phyloP scores from a whole-genome alignment of 2,329 filamentous ascomycete genomes.

The Didymellaceae sp. region DNA sequence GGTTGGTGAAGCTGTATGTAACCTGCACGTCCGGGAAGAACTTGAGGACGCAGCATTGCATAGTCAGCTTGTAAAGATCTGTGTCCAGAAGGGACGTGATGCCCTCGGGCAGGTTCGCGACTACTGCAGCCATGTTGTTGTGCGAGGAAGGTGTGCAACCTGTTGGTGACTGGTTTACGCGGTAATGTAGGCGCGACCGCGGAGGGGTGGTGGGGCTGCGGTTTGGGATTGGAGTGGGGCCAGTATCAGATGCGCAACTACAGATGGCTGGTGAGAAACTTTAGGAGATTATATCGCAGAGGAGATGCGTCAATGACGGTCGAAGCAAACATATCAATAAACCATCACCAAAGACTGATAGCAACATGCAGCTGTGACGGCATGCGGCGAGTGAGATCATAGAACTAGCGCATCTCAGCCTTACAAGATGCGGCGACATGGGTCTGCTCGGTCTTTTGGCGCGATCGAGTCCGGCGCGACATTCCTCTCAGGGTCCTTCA shows the following conservation, averaged over 20 bases:
- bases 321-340: neutral
- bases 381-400: slow-evolving; percentile 14
- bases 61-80: slow-evolving; percentile 93
- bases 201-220: slow-evolving; percentile 40
- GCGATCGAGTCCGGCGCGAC: slow-evolving; percentile 8
- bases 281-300: neutral
- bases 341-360: neutral
- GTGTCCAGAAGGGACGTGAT: slow-evolving; percentile 58
- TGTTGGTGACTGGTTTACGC: slow-evolving; percentile 2
- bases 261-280: neutral
- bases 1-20: slow-evolving; percentile 93
- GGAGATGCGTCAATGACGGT: neutral
- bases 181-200: slow-evolving; percentile 7
- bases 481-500: slow-evolving; percentile 21
- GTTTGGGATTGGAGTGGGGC: slow-evolving; percentile 5
- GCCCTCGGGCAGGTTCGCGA: slow-evolving; percentile 46
- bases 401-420: slow-evolving; percentile 12
- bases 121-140: slow-evolving; percentile 30
- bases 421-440: slow-evolving; percentile 11
- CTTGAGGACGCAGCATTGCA: slow-evolving; percentile 89
- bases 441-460: slow-evolving; percentile 11
- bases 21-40: slow-evolving; percentile 84
- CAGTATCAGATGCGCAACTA: slow-evolving; percentile 7
- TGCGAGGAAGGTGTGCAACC: slow-evolving; percentile 1
- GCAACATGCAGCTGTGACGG: slow-evolving; percentile 5